phyloP scores from a whole-genome alignment of 805 yeast species.

The Yueomyces sinensis region DNA sequence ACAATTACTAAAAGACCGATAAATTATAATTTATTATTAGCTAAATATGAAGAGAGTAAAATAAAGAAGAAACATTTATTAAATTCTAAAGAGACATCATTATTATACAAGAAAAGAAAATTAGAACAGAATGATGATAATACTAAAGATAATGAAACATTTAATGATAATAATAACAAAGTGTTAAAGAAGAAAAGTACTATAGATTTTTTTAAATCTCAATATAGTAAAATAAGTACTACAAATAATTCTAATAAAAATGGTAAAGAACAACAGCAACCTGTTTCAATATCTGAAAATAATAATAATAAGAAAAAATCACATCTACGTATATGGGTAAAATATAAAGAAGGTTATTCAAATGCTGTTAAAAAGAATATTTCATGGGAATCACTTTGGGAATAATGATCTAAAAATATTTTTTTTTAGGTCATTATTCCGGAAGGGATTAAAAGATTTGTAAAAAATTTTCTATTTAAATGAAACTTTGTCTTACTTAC shows the following conservation, averaged over 20 bases:
- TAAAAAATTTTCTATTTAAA: no score
- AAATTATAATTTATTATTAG: slow-evolving; percentile 10
- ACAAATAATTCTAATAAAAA: slow-evolving; percentile 1
- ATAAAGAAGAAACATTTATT: slow-evolving; percentile 23
- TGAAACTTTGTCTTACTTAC: no score
- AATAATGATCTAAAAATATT: slow-evolving; percentile 3
- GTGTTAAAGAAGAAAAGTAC: slow-evolving; percentile 9
- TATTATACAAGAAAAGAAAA: not conserved
- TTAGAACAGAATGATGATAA: not conserved
- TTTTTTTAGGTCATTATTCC: no score
- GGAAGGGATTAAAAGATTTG: no score
- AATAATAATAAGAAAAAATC: not conserved
- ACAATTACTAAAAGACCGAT: slow-evolving; percentile 16
- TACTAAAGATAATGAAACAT: not conserved
- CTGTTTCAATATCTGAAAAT: not conserved
- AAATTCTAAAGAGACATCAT: slow-evolving; percentile 7
- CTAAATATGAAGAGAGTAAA: slow-evolving; percentile 20
- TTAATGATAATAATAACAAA: slow-evolving; percentile 1
- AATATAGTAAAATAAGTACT: slow-evolving; percentile 25
- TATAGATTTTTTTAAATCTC: slow-evolving; percentile 30
- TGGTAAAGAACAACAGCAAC: not conserved
- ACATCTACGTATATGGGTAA: slow-evolving; percentile 55
- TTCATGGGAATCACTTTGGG: slow-evolving; percentile 56
- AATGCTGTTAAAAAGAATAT: slow-evolving; percentile 81
- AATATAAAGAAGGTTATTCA: slow-evolving; percentile 82